These are phyloP conservation scores for Rhodotorula mucilaginosa DNA, from an alignment of 1,284 basidiomycete species.

Conservation along the genomic window DNA sequence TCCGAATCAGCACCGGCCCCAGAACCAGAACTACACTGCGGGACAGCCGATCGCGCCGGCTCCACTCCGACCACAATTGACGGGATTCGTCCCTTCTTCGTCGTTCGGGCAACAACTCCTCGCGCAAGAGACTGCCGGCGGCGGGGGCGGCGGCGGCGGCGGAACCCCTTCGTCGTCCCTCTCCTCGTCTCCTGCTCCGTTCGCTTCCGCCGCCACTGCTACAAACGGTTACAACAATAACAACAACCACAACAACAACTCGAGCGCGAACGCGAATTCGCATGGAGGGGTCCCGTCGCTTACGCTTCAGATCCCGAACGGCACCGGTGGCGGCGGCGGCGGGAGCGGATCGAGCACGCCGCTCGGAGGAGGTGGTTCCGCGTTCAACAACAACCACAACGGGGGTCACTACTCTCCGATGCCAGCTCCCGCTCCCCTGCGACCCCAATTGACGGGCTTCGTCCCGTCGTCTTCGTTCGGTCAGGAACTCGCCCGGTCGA, in stretches of 20 bases:
- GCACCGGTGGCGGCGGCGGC: no score
- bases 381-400: not conserved
- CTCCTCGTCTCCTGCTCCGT: not conserved
- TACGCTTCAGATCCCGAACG: constrained; percentile 12
- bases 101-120: constrained; percentile 28
- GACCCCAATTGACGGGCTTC: constrained; percentile 21
- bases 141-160: no score
- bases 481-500: constrained; percentile 11
- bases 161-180: not conserved
- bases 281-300: not conserved
- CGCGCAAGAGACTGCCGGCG: constrained; percentile 2
- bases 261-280: no score
- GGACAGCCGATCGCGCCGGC: not conserved
- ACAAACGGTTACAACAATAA: no score
- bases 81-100: constrained; percentile 30
- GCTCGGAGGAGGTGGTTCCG: not conserved
- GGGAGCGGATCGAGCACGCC: not conserved
- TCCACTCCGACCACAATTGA: constrained; percentile 27
- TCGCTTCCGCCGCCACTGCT: no score
- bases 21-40: not conserved
- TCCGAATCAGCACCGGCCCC: not conserved
- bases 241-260: no score
- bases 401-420: not conserved
- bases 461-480: constrained; percentile 27
- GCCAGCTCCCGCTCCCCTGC: constrained; percentile 3